Percentiles rank a stretch among this genome's conserved stretches.
These are phyloP conservation scores for Leptographium procerum DNA, from an alignment of 2,329 filamentous ascomycete genomes.

Conservation along the genomic window DNA sequence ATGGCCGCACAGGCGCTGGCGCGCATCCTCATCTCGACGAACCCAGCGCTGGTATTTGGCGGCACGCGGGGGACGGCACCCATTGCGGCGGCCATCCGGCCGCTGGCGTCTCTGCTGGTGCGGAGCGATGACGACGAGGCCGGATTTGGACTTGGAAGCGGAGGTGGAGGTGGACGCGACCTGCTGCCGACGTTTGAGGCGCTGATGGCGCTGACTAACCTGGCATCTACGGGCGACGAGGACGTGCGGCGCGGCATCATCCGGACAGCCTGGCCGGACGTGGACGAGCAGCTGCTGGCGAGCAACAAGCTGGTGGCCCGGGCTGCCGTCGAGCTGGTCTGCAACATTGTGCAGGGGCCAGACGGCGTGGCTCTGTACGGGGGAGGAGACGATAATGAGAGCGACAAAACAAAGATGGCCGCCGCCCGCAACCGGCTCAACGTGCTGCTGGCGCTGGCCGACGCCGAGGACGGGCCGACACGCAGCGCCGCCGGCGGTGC, in stretches of 20 bases:
- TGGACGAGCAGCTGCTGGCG: slow-evolving; percentile 76
- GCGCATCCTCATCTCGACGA: slow-evolving; percentile 75
- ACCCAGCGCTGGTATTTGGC: slow-evolving; percentile 74
- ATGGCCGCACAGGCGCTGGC: slow-evolving; percentile 71
- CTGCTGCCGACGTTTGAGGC: slow-evolving; percentile 84
- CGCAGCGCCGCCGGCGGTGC: slow-evolving; percentile 79
- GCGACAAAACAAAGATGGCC: slow-evolving; percentile 26
- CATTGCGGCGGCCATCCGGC: slow-evolving; percentile 69
- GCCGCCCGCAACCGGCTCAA: slow-evolving; percentile 66
- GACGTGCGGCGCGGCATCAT: slow-evolving; percentile 59
- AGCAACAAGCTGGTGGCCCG: slow-evolving; percentile 66
- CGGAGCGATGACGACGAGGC: slow-evolving; percentile 45
- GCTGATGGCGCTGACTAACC: slow-evolving; percentile 84
- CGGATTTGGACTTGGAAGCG: too few species aligned
- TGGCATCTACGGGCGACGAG: slow-evolving; percentile 68
- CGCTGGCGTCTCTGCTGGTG: slow-evolving; percentile 62
- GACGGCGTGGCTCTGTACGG: slow-evolving; percentile 57
- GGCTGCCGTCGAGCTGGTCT: slow-evolving; percentile 78
- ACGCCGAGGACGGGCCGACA: slow-evolving; percentile 71
- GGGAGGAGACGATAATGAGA: slow-evolving; percentile 33
- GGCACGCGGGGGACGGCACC: slow-evolving; percentile 57
- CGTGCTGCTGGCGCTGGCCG: slow-evolving; percentile 75
- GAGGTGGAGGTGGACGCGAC: too few species aligned
- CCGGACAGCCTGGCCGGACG: slow-evolving; percentile 56
- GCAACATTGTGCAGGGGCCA: slow-evolving; percentile 69